Evolutionary conservation across 2,329 filamentous ascomycete species (phyloP).

Genomic region (Colletotrichum horii): DNA sequence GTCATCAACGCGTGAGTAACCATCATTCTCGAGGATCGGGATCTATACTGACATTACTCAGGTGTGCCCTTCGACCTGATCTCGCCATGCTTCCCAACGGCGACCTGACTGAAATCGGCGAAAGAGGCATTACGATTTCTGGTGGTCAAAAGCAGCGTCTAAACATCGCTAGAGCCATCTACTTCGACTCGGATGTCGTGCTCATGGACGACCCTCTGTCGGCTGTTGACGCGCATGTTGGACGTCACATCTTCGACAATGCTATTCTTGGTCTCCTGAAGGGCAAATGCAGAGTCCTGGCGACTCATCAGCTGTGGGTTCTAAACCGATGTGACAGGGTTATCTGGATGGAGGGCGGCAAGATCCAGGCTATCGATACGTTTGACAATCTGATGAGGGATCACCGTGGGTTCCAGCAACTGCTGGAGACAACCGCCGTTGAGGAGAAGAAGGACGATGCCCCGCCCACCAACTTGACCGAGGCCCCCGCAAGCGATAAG

Average conservation of each 20-base stretch:
- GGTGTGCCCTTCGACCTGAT: constrained; percentile 84
- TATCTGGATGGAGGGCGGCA: constrained; percentile 89
- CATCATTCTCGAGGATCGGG: not conserved
- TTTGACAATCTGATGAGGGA: constrained; percentile 86
- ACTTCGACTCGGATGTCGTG: constrained; percentile 72
- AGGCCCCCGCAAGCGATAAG: constrained; percentile 47
- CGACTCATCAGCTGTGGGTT: constrained; percentile 95
- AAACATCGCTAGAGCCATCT: constrained; percentile 85
- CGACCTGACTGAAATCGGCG: constrained; percentile 91
- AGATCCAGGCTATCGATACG: constrained; percentile 84
- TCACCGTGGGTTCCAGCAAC: constrained; percentile 76
- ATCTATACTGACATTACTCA: constrained; percentile 24
- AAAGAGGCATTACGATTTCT: constrained; percentile 93
- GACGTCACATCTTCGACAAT: constrained; percentile 85
- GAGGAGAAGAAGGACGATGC: constrained; percentile 66
- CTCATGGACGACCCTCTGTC: constrained; percentile 74
- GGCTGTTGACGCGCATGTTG: constrained; percentile 73
- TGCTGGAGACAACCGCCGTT: constrained; percentile 85
- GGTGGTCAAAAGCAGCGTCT: constrained; percentile 94
- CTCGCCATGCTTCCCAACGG: constrained; percentile 91
- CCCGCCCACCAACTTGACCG: constrained; percentile 40
- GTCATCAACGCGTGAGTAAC: constrained; percentile 75
- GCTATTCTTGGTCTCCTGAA: constrained; percentile 89
- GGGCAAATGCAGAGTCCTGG: constrained; percentile 88
- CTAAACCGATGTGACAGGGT: constrained; percentile 90